Base-by-base conservation (phyloP, 2,329 filamentous ascomycete genomes). In the Fusarium temperatum region DNA sequence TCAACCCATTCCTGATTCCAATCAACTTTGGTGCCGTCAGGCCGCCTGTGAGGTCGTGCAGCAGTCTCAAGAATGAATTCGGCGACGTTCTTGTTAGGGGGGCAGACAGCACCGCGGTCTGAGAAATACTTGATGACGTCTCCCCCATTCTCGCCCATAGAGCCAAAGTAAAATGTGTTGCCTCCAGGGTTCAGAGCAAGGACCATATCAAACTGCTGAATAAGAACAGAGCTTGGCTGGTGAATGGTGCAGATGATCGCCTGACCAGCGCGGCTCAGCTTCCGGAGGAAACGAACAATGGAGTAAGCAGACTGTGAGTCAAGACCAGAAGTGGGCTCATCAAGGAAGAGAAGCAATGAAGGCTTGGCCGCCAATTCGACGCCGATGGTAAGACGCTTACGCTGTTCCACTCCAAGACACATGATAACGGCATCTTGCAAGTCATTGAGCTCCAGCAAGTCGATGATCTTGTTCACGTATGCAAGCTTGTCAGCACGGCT, bases 1-100 rank as follows among this genome's bases (percentile, higher is more conserved):
- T 88, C 88, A 32, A 84, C 83, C 93, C 93, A 95, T 78, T 94
- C 91, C 41, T 93, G 88, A 78, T 93, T 92, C 93, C 93, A 95
- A 78, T 94, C 87, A 48, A 93, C 72, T 60, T 81, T 82, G 26
- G 79, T 82, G 11, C 81, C 82, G 26, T 83, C 81, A 8, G 79
- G 77, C 26, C 77, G 79, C 44, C 66, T 78, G 38, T 81, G 80
- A 12, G 82, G 81, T 8, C 79, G 75, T 4, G 83, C 82, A 2
- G 83, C 82, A 11, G 84, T 85, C 75, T 87, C 85, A 1, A 87
- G 80, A 41, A 87, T 83, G 68, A 87, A 87, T 75, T 87, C 86
- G 59, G 86, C 85, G 20, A 86, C 75, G 82, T 89, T 86, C 77
- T 85, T 83, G 26, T 75, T 78, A 0, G 90, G 89, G 6, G 92